Evolutionary conservation across 148 eudicot genomes (phyloP).

Genomic region (Rhododendron henanense): DNA sequence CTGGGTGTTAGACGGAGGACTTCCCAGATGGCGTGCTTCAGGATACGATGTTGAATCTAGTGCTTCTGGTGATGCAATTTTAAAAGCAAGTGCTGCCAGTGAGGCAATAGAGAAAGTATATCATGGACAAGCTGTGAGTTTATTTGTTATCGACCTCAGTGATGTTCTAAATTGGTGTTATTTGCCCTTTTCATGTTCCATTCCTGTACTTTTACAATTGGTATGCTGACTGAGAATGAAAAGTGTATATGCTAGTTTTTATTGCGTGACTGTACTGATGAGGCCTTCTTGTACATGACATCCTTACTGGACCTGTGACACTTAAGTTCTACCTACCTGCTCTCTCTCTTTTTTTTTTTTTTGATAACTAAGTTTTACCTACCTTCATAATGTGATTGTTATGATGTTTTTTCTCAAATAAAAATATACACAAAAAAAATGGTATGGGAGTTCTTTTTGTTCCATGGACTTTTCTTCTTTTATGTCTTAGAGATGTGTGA

Average conservation of each 20-base stretch:
- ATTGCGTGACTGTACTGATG: not conserved
- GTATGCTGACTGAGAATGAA: not conserved
- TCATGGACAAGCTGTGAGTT: slow-evolving; percentile 63
- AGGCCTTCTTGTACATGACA: not conserved
- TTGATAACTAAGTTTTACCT: not conserved
- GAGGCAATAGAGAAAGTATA: slow-evolving; percentile 89
- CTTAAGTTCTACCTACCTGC: not conserved
- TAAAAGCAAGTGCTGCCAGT: slow-evolving; percentile 91
- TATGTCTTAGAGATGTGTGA: not conserved
- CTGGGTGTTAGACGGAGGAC: slow-evolving; percentile 99
- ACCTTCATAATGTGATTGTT: not conserved
- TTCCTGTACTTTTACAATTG: not conserved
- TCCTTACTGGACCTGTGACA: not conserved
- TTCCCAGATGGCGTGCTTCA: slow-evolving; percentile 87
- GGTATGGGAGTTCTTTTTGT: not conserved
- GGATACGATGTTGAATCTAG: slow-evolving; percentile 94
- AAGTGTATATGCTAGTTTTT: not conserved
- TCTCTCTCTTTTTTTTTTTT: no score
- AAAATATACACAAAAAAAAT: not conserved
- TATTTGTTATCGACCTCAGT: not conserved
- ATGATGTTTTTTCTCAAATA: not conserved
- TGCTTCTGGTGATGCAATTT: slow-evolving; percentile 78
- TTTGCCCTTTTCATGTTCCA: not conserved
- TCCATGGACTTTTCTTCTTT: not conserved
- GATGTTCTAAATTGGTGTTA: not conserved